Base-by-base conservation (phyloP, 192 early-diverging fungal genomes). In the Coemansia sp. region DNA sequence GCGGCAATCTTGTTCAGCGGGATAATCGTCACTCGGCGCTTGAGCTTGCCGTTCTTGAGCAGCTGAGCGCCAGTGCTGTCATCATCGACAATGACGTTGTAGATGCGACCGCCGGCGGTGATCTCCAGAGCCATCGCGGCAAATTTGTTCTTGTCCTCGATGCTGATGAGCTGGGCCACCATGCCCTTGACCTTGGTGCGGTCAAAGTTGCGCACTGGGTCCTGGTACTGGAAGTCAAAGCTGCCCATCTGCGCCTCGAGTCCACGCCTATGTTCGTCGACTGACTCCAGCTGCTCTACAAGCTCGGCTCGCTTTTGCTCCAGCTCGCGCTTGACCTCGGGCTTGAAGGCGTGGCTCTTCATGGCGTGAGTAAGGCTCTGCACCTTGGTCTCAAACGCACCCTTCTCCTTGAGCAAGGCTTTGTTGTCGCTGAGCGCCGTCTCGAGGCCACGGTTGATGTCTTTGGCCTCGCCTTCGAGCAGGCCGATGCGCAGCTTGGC, bases 51-150 rank as follows among this genome's bases (percentile, higher is more conserved):
- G 18, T 88, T 86, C 63, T 94, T 84, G 15, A 98, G 75, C 42
- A 99, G 79, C 76, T 94, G 90, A 1, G 91, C 80, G 10, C 91
- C 96, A 2, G 95, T 87, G 3, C 84, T 83, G 71, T 99, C 97
- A 66, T 91, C 88, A 16, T 93, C 89, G 0, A 99, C 95, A n/a
- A 99, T 93, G 20, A 98, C 96, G 77, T 98, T 96, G 77, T 94
- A 97, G 16, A 99, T 87, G 61, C 89, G 86, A 4, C 95, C 94
- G 51, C 97, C 95, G n/a, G 98, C 98, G 57, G 91, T 93, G 66
- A 97, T 90, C 75, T 99, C 98, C 11, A 99, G 83, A 1, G 98
- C 98, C 16, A 89, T 90, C 0, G 92, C 79, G 13, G 87, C 86
- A 49, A 92, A 77, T 20, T 73, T 71, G 68, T 93, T 75, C 42